Evolutionary conservation across 805 yeast genomes (phyloP).

Genomic region (Kluyveromyces starmeri): DNA sequence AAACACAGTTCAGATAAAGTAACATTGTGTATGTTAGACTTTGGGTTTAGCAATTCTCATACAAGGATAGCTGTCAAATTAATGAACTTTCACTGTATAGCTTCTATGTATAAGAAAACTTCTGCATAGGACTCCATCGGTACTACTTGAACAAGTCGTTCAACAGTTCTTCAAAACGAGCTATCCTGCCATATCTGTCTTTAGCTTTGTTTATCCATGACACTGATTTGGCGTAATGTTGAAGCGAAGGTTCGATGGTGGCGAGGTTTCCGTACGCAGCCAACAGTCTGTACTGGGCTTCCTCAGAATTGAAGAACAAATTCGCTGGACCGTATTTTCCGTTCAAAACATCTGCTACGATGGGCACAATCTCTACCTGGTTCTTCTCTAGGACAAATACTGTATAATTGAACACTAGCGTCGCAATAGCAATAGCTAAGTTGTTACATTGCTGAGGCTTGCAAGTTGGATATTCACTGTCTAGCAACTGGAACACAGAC

Average conservation of each 20-base stretch:
- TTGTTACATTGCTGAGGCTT: slow-evolving; percentile 24
- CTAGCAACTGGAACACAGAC: slow-evolving; percentile 33
- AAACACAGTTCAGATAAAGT: too few species aligned
- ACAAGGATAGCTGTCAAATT: too few species aligned
- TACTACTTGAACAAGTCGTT: slow-evolving; percentile 10
- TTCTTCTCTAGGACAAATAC: slow-evolving; percentile 30
- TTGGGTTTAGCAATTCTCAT: too few species aligned
- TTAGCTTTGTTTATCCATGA: slow-evolving; percentile 23
- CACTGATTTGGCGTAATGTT: slow-evolving; percentile 25
- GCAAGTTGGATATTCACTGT: slow-evolving; percentile 16
- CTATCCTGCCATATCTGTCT: slow-evolving; percentile 11
- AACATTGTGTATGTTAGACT: too few species aligned
- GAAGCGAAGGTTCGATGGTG: slow-evolving; percentile 25
- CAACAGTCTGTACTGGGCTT: slow-evolving; percentile 57
- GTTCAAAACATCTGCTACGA: slow-evolving; percentile 25
- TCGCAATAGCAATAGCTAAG: slow-evolving; percentile 36
- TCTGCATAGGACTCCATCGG: too few species aligned
- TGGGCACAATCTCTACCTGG: slow-evolving; percentile 23
- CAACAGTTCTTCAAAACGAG: slow-evolving; percentile 21
- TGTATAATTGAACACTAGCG: slow-evolving; percentile 43
- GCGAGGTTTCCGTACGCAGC: slow-evolving; percentile 57
- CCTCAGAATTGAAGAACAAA: slow-evolving; percentile 36
- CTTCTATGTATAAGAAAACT: too few species aligned
- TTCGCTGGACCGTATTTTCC: slow-evolving; percentile 25
- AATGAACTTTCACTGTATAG: too few species aligned